Base-by-base conservation (phyloP, 1,139 yeast species). In the Blastobotrys aristatus region DNA sequence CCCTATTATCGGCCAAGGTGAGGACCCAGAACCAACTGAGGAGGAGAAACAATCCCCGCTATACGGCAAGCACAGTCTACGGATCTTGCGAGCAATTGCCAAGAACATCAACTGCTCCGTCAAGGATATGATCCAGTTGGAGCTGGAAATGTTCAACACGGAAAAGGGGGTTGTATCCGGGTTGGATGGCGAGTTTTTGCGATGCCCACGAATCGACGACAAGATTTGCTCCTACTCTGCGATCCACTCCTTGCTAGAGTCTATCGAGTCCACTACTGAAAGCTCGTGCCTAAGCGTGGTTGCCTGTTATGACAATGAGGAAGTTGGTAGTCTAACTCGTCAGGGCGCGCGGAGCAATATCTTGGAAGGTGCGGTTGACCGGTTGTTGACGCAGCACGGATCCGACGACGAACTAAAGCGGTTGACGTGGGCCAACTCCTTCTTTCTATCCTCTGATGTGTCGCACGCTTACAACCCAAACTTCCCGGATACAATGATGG, bases 381-480 rank as follows among this genome's bases (percentile, higher is more conserved):
- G 96, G 59, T 67, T 89, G 47, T 73, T 88, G 3, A 71, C 71
- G 11, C 67, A 71, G 11, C 72, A 72, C 39, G 55, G 80, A 6
- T 62, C 76, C 27, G 62, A 76, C 82, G 82, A 49, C 76, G 59
- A 58, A 22, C 49, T 48, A 32, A 54, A 54, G 50, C 53, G 57
- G 36, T 63, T 57, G 50, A 54, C 69, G 2, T 58, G 53, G 38
- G 72, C 72, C 18, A 84, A 82, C 63, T 87, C 97, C 2, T 88
- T 89, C 68, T 77, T 89, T 57, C 70, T 89, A 50, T 88, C 96
- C 0, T 84, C 95, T 0, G 97, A 90, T 64, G 92, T 86, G 72
- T 92, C 96, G 1, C 97, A 90, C 64, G 97, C 96, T 35, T 84
- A 87, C 47, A 95, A 90, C 65, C 97, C 97, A 53, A 90, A 90